Percentiles rank a stretch among this genome's conserved stretches.
Evolutionary conservation across 495 filamentous ascomycete genomes (phyloP).

Genomic region (Neurospora sp.): DNA sequence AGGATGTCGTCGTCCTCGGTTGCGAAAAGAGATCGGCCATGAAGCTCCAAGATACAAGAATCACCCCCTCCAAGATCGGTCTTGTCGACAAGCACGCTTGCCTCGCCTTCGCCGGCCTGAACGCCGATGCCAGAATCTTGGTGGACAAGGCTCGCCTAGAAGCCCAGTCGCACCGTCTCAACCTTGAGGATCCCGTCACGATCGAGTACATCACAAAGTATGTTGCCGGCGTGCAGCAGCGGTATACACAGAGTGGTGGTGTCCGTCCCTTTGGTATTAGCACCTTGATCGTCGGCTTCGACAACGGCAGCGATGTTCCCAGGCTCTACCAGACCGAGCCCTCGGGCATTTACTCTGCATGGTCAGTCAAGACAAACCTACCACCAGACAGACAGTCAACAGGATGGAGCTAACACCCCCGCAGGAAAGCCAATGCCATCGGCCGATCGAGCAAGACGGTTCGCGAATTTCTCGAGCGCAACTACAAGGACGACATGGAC

Average conservation of each 20-base stretch:
- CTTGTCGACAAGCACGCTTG: constrained; percentile 90
- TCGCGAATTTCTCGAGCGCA: constrained; percentile 92
- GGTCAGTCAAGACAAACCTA: constrained; percentile 43
- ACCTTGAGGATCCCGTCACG: constrained; percentile 93
- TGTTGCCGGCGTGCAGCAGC: constrained; percentile 92
- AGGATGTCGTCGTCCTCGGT: constrained; percentile 86
- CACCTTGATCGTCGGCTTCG: constrained; percentile 94
- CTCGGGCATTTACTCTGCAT: constrained; percentile 95
- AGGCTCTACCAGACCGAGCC: constrained; percentile 96
- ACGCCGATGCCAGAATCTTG: constrained; percentile 93
- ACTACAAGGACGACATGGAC: constrained; percentile 96
- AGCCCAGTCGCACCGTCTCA: constrained; percentile 92
- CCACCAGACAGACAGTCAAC: neutral
- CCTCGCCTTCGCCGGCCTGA: constrained; percentile 92
- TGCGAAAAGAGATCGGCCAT: constrained; percentile 98
- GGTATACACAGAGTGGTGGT: constrained; percentile 96
- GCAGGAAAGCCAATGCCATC: constrained; percentile 98
- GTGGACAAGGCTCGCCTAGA: constrained; percentile 96
- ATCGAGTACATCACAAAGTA: constrained; percentile 99
- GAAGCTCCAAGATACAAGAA: constrained; percentile 98
- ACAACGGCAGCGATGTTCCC: constrained; percentile 76
- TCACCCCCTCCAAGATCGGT: constrained; percentile 96
- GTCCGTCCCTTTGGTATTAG: constrained; percentile 96
- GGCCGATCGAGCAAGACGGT: constrained; percentile 97
- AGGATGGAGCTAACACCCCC: neutral